A percentile compares a stretch with the other conserved stretches of the same genome.
Evolutionary conservation across 495 filamentous ascomycete genomes (phyloP).

Genomic region (Parachaetomium inaequale): DNA sequence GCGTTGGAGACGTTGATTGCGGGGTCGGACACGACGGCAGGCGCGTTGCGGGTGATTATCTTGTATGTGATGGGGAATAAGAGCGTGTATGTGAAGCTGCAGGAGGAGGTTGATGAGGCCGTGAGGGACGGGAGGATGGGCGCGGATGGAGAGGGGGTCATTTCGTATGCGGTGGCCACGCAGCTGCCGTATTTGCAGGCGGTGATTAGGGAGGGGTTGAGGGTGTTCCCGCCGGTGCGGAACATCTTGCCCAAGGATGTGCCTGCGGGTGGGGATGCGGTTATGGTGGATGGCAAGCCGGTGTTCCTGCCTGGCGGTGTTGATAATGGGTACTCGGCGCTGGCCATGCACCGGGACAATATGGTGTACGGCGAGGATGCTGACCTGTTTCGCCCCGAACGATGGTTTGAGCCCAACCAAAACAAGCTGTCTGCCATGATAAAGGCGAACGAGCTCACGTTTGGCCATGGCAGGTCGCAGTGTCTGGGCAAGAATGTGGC

Average conservation of each 20-base stretch:
- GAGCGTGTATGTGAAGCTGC: constrained; percentile 49
- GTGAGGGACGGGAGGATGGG: constrained; percentile 13
- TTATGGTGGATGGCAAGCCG: constrained; percentile 43
- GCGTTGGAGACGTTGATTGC: constrained; percentile 38
- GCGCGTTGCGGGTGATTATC: constrained; percentile 54
- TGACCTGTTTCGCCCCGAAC: constrained; percentile 48
- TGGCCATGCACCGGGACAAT: constrained; percentile 29
- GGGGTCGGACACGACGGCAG: constrained; percentile 61
- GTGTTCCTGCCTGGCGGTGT: constrained; percentile 50
- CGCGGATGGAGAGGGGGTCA: constrained; percentile 17
- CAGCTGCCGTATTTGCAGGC: constrained; percentile 51
- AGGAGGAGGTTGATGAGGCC: constrained; percentile 52
- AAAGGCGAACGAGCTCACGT: constrained; percentile 29
- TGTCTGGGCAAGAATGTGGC: constrained; percentile 41
- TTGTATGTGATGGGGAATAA: constrained; percentile 49
- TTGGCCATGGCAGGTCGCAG: constrained; percentile 37
- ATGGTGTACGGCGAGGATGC: constrained; percentile 47
- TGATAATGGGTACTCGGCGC: constrained; percentile 40
- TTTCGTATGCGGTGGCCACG: constrained; percentile 39
- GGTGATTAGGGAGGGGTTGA: constrained; percentile 46
- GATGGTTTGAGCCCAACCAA: constrained; percentile 49
- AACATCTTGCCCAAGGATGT: constrained; percentile 41
- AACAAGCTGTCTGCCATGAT: constrained; percentile 21
- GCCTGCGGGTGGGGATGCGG: constrained; percentile 45
- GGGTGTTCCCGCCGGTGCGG: constrained; percentile 40